Conservation (phyloP, 192 early-diverging fungal species). For the Dissophora globulifera region DNA sequence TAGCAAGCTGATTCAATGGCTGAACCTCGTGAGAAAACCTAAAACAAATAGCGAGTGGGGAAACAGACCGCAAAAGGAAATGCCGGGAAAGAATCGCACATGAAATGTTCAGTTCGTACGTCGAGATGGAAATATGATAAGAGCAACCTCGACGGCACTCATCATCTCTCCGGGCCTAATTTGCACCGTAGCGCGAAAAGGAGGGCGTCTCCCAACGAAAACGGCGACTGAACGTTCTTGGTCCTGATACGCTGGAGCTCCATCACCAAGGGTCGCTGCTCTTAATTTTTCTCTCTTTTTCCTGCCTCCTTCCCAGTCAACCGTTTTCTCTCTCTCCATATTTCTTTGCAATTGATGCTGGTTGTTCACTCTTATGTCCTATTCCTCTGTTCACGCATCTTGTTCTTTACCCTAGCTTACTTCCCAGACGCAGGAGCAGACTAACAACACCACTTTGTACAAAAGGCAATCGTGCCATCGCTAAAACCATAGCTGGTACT, state of each 20-base stretch:
- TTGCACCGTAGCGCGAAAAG: neutral
- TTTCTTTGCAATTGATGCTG: no score
- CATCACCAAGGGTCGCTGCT: no score
- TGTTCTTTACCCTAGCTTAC: no score
- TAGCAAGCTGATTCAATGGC: neutral
- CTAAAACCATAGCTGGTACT: no score
- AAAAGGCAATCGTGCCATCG: no score
- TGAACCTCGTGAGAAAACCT: neutral
- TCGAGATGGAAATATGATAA: conserved; percentile 10
- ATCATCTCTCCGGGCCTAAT: conserved; percentile 1
- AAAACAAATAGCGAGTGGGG: conserved; percentile 21
- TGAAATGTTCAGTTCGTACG: neutral
- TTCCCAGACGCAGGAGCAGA: no score
- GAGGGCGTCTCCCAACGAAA: neutral
- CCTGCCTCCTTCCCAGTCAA: no score
- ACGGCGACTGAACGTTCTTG: neutral
- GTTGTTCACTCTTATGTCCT: no score
- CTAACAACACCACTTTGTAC: no score
- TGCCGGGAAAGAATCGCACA: conserved; percentile 7
- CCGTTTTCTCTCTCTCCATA: no score
- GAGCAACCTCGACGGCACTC: neutral
- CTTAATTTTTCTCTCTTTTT: neutral
- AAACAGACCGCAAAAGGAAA: conserved; percentile 39
- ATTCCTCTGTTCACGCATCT: no score
- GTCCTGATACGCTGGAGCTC: conserved; percentile 11